Percentiles rank a stretch among this genome's conserved stretches.
These are phyloP conservation scores for Scheffersomyces cryptocercus DNA, from an alignment of 1,139 yeast species.

Conservation along the genomic window DNA sequence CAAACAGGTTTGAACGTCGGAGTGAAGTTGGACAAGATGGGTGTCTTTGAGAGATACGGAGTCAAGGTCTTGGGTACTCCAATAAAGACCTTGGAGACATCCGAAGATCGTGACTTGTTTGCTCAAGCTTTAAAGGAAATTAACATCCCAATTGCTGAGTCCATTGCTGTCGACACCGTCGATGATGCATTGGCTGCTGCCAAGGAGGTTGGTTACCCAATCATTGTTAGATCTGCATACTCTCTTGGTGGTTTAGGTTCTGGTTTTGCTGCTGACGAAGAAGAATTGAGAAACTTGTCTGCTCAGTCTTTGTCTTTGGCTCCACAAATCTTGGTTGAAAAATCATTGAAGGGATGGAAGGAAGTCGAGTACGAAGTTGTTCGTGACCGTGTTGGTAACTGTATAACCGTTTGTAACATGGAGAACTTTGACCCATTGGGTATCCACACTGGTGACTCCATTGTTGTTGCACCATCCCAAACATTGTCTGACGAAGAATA, in stretches of 20 bases:
- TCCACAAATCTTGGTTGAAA: slow-evolving; percentile 95
- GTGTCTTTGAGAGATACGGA: slow-evolving; percentile 85
- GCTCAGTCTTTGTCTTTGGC: slow-evolving; percentile 86
- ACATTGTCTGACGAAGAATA: slow-evolving; percentile 95
- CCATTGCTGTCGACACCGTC: slow-evolving; percentile 89
- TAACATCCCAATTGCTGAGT: slow-evolving; percentile 92
- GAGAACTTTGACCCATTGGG: slow-evolving; percentile 98
- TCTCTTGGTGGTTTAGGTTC: slow-evolving; percentile 98
- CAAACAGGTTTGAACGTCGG: slow-evolving; percentile 98
- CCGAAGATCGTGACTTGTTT: slow-evolving; percentile 96
- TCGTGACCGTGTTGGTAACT: slow-evolving; percentile 92
- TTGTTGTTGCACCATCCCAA: slow-evolving; percentile 98
- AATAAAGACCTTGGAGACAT: slow-evolving; percentile 88
- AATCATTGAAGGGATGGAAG: slow-evolving; percentile 98
- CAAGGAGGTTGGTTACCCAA: slow-evolving; percentile 84
- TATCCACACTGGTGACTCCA: slow-evolving; percentile 98
- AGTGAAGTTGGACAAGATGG: slow-evolving; percentile 89
- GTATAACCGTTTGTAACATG: slow-evolving; percentile 99
- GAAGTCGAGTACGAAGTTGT: slow-evolving; percentile 99
- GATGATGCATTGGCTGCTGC: slow-evolving; percentile 94
- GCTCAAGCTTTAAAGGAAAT: slow-evolving; percentile 94
- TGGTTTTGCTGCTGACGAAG: slow-evolving; percentile 85
- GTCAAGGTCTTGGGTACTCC: slow-evolving; percentile 98
- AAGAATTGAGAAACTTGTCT: slow-evolving; percentile 82
- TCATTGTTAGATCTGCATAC: slow-evolving; percentile 96